Conservation (phyloP, 2,329 filamentous ascomycete genomes). For the Neofusicoccum cordaticola region DNA sequence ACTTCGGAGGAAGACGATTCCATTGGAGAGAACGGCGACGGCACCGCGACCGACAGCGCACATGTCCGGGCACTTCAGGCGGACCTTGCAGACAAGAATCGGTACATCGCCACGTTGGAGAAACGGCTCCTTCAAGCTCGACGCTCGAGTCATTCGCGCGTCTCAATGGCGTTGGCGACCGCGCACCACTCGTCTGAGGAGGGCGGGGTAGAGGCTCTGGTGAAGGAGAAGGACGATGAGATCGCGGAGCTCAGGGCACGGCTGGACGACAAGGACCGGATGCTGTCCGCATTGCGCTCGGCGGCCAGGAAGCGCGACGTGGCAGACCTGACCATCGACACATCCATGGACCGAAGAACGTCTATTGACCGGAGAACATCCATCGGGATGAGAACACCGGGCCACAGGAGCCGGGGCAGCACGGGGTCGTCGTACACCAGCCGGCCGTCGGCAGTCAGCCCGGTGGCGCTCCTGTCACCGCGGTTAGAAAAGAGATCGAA, state of each 20-base stretch:
- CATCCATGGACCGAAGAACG: slow-evolving; percentile 16
- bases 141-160: slow-evolving; percentile 81
- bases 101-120: slow-evolving; percentile 92
- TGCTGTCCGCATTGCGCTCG: slow-evolving; percentile 81
- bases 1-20: slow-evolving; percentile 48
- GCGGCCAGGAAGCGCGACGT: slow-evolving; percentile 82
- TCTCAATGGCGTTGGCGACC: slow-evolving; percentile 71
- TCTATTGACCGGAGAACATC: background rate
- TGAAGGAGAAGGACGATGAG: slow-evolving; percentile 88
- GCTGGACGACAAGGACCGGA: slow-evolving; percentile 91
- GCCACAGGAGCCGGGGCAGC: slow-evolving; percentile 33
- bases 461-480: slow-evolving; percentile 25
- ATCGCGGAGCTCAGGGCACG: slow-evolving; percentile 86
- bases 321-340: slow-evolving; percentile 57
- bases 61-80: slow-evolving; percentile 90
- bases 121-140: slow-evolving; percentile 88
- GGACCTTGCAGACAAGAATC: slow-evolving; percentile 95
- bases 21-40: slow-evolving; percentile 80
- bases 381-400: slow-evolving; percentile 29
- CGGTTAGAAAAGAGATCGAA: slow-evolving; percentile 54
- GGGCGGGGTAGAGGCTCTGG: slow-evolving; percentile 66
- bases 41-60: slow-evolving; percentile 74
- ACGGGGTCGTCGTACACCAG: slow-evolving; percentile 24
- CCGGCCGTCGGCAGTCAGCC: slow-evolving; percentile 13
- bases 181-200: slow-evolving; percentile 68